Evolutionary conservation across 202 grass and related monocot species (phyloP).

Genomic region (Panicum hallii): DNA sequence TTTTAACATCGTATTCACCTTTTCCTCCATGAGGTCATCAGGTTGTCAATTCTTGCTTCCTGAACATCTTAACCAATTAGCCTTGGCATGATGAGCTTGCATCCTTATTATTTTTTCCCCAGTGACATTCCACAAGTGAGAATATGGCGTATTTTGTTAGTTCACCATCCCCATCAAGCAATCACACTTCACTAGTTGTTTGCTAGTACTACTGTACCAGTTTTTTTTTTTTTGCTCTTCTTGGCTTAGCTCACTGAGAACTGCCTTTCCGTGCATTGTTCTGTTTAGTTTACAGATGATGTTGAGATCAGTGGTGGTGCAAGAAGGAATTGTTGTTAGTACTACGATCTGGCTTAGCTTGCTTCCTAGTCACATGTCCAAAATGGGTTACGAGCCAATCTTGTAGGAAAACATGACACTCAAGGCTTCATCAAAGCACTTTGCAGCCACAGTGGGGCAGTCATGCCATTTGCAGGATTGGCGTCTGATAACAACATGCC

Average conservation of each 20-base stretch:
- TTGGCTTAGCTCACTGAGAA: neutral
- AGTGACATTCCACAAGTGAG: conserved; percentile 6
- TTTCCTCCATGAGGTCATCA: conserved; percentile 19
- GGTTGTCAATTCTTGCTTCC: conserved; percentile 16
- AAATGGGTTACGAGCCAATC: neutral
- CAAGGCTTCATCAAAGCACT: neutral
- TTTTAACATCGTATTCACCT: conserved; percentile 41
- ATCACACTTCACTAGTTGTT: conserved; percentile 27
- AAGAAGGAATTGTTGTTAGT: neutral
- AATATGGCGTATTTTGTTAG: conserved; percentile 9
- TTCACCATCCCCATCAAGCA: conserved; percentile 38
- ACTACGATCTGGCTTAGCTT: neutral
- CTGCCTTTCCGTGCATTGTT: neutral
- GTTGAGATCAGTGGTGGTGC: neutral
- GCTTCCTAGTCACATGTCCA: conserved; percentile 38
- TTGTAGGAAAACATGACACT: neutral
- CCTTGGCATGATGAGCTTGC: neutral
- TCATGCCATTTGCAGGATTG: neutral
- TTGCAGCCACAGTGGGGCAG: neutral
- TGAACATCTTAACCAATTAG: neutral
- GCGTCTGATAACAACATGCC: neutral
- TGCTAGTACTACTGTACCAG: neutral
- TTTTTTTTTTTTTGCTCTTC: neutral
- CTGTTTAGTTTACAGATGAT: too few relatives aligned
- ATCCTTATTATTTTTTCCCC: neutral